Percentiles rank a stretch among this genome's conserved stretches.
These are phyloP conservation scores for Copromyces sp. DNA, from an alignment of 495 filamentous ascomycete genomes.

Conservation along the genomic window DNA sequence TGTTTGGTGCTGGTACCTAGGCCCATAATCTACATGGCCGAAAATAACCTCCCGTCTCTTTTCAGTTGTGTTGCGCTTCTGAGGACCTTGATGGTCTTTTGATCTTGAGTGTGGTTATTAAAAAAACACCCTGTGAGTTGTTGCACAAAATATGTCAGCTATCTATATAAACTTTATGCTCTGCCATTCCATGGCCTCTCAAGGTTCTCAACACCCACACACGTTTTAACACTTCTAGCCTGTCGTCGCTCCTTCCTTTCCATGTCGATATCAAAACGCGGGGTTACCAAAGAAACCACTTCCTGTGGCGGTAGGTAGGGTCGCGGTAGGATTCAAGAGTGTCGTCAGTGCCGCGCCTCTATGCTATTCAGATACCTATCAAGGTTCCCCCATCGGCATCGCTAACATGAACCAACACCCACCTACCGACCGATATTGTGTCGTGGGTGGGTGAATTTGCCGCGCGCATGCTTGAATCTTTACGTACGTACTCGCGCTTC, in stretches of 20 bases:
- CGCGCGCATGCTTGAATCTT: not conserved
- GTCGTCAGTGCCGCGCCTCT: not conserved
- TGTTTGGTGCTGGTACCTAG: no score
- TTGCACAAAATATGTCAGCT: no score
- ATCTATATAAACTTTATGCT: not conserved
- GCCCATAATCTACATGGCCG: not conserved
- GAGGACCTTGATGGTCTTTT: not conserved
- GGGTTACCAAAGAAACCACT: not conserved
- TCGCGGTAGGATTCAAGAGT: not conserved
- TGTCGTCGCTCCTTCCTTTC: not conserved
- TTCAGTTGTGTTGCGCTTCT: not conserved
- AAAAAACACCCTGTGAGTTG: not conserved
- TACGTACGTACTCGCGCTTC: not conserved
- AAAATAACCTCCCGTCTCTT: not conserved
- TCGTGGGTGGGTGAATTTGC: not conserved
- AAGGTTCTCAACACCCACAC: not conserved
- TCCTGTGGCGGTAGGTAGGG: not conserved
- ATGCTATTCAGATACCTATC: no score
- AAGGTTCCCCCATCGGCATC: not conserved
- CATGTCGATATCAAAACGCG: not conserved
- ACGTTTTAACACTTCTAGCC: not conserved
- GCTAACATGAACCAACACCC: not conserved
- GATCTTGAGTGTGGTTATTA: no score
- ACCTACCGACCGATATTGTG: not conserved
- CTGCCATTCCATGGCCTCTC: not conserved